Evolutionary conservation across 306 rosid species (phyloP).

Genomic region (Elaeagnus macrophylla): DNA sequence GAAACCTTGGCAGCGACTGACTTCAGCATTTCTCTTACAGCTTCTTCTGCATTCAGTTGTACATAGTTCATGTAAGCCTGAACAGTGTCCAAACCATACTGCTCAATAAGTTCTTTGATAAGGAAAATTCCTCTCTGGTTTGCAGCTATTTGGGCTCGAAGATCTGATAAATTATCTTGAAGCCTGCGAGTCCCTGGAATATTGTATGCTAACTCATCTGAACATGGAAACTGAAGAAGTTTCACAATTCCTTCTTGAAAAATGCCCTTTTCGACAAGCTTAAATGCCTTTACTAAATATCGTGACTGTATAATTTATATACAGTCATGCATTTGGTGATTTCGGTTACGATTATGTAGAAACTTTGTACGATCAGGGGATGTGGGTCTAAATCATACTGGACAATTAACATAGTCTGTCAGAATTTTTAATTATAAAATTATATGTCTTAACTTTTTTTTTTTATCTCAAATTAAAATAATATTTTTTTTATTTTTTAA

Average conservation of each 20-base stretch:
- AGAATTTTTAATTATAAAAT: too few species aligned
- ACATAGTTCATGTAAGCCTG: conserved; percentile 95
- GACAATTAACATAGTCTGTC: too few species aligned
- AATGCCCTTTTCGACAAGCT: conserved; percentile 75
- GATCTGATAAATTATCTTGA: conserved; percentile 92
- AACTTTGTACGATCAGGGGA: too few species aligned
- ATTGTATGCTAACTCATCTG: conserved; percentile 37
- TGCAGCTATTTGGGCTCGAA: conserved; percentile 89
- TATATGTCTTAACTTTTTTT: too few species aligned
- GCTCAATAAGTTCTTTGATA: conserved; percentile 72
- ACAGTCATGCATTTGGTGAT: too few species aligned
- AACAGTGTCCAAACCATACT: conserved; percentile 71
- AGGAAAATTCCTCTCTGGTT: conserved; percentile 84
- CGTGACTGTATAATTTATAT: too few species aligned
- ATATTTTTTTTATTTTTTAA: too few species aligned
- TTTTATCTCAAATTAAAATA: too few species aligned
- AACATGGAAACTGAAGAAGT: conserved; percentile 57
- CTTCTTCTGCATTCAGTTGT: conserved; percentile 80
- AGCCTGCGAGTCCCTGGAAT: conserved; percentile 74
- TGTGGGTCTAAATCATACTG: too few species aligned
- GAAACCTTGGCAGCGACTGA: conserved; percentile 52
- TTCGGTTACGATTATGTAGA: too few species aligned
- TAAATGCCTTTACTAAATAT: conserved; percentile 74
- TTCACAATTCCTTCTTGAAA: conserved; percentile 67
- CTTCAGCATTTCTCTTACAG: conserved; percentile 91